These are phyloP conservation scores for Neurospora sublineolata DNA, from an alignment of 495 filamentous ascomycete species.

Conservation along the genomic window DNA sequence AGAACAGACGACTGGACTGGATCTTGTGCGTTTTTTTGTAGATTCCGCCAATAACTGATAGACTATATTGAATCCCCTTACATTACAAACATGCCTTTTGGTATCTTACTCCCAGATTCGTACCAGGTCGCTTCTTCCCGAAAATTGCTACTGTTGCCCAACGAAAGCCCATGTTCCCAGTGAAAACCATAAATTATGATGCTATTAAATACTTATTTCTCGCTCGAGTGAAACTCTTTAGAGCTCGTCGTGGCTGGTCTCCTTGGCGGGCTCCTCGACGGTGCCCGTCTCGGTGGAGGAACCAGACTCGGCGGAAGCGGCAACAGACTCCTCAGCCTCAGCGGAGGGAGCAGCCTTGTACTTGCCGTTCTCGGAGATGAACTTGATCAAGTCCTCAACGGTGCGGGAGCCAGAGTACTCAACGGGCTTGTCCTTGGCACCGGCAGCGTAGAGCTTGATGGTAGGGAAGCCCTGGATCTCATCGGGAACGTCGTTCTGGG, in stretches of 20 bases:
- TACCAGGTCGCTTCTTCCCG: conserved; percentile 3
- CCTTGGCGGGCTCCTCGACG: conserved; percentile 30
- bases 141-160: conserved; percentile 6
- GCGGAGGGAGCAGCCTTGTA: conserved; percentile 55
- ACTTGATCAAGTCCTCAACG: conserved; percentile 85
- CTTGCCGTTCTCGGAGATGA: conserved; percentile 91
- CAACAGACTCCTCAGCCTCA: conserved; percentile 42
- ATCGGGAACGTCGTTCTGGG: conserved; percentile 91
- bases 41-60: not conserved
- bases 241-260: conserved; percentile 52
- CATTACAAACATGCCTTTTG: conserved; percentile 6
- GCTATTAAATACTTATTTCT: not conserved
- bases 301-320: conserved; percentile 42
- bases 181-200: not conserved
- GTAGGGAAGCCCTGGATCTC: conserved; percentile 97
- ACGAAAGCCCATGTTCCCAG: not conserved
- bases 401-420: conserved; percentile 84
- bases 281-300: conserved; percentile 10
- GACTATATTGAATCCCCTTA: conserved; percentile 1
- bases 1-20: not conserved
- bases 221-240: conserved; percentile 27
- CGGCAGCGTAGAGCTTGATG: conserved; percentile 95
- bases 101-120: conserved; percentile 19
- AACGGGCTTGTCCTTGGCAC: conserved; percentile 70
- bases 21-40: not conserved